Evolutionary conservation across 2,329 filamentous ascomycete species (phyloP), one percentile per base, ranked within the genome.

Genomic region (Ophiostoma himal-ulmi): DNA sequence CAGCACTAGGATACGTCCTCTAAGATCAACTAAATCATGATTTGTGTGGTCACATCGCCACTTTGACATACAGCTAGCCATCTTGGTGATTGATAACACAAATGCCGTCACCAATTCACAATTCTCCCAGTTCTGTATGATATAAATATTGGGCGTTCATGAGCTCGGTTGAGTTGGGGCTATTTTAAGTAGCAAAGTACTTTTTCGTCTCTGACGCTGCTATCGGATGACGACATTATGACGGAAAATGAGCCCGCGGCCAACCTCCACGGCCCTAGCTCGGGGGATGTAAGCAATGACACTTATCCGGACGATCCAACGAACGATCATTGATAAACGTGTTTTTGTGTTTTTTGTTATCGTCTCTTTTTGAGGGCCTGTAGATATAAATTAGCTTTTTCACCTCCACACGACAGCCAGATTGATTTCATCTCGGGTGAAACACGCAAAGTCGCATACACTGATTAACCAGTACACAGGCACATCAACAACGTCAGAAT

Each of bases 181-280:
- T 48, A 48, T 6, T 48, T 30, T 30, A 1, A 3, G 5, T 48
- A 20, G 3, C 14, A 20, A 48, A 48, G n/a, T 26, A 26, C 7
- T 57, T 57, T 57, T 57, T 57, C 52, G 52, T 57, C 52, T 57
- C 26, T 26, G n/a, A 26, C 26, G 52, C 52, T 57, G 52, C 8
- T 57, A 57, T 57, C 52, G 5, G 52, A 57, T 57, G 52, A 17
- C 22, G 52, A 57, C 52, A 57, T 57, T 26, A 14, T 57, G 52
- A 26, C 52, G 22, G 52, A 57, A 26, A 57, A 57, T 57, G 26
- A 26, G 52, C 52, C 67, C 74, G 52, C n/a, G 52, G 8, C 20
- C 41, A 26, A 57, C 22, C 52, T 26, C 52, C 22, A 57, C 52
- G n/a, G 52, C n/a, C n/a, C 52, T 57, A 57, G 13, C n/a, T 26